Percentiles rank a stretch among this genome's conserved stretches.
Conservation (phyloP, 176 grass and related monocot genomes). For the Tuctoria greenei region DNA sequence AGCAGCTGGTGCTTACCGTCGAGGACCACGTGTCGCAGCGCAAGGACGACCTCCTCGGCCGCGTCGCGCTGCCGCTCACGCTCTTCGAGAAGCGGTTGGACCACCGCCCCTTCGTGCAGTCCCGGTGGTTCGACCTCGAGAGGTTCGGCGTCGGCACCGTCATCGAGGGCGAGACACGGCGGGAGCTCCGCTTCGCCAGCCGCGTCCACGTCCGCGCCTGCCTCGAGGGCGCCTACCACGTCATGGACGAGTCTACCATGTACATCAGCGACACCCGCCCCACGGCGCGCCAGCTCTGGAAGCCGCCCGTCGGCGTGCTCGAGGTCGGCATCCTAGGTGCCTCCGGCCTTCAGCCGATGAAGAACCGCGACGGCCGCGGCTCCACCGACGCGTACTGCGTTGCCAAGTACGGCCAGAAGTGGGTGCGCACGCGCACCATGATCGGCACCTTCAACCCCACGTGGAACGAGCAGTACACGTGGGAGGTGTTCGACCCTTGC, state of each 20-base stretch:
- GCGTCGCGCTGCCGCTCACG: conserved; percentile 50
- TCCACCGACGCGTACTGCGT: conserved; percentile 87
- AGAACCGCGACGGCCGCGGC: conserved; percentile 59
- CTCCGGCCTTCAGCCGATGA: conserved; percentile 64
- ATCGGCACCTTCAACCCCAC: conserved; percentile 51
- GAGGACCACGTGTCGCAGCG: conserved; percentile 62
- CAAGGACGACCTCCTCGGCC: conserved; percentile 83
- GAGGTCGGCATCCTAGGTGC: conserved; percentile 85
- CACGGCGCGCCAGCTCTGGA: conserved; percentile 79
- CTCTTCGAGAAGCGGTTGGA: conserved; percentile 82
- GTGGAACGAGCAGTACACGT: conserved; percentile 95
- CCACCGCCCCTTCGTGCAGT: conserved; percentile 71
- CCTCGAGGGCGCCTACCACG: conserved; percentile 89
- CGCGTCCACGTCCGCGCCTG: conserved; percentile 70
- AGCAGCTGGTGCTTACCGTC: conserved; percentile 72
- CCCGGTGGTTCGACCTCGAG: conserved; percentile 86
- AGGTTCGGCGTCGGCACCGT: conserved; percentile 57
- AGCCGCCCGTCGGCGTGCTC: conserved; percentile 64
- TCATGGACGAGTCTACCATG: conserved; percentile 95
- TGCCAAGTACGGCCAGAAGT: conserved; percentile 93
- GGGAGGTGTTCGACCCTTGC: conserved; percentile 88
- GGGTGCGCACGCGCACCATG: conserved; percentile 91
- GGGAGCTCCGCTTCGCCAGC: conserved; percentile 78
- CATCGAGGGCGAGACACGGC: conserved; percentile 82
- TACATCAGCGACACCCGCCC: conserved; percentile 87